These are phyloP conservation scores for Nannizziopsis arthrosporioides DNA, from an alignment of 2,329 filamentous ascomycete species.

Conservation along the genomic window DNA sequence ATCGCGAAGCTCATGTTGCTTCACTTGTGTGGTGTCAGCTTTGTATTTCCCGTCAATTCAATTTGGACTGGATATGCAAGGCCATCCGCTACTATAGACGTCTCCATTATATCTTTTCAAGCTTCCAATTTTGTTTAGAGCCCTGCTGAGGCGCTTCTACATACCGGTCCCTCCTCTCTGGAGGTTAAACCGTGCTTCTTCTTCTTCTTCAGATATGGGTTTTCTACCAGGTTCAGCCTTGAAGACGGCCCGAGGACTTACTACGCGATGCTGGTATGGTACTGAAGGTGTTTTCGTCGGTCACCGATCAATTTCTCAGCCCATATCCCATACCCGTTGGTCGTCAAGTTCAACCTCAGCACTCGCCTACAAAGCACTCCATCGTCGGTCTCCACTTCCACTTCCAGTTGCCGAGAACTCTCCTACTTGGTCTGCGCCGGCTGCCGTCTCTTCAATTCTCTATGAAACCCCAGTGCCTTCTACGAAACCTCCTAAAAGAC, in stretches of 20 bases:
- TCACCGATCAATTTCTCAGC: not conserved
- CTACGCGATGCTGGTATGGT: slow-evolving; percentile 5
- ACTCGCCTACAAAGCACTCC: slow-evolving; percentile 92
- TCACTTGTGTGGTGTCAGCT: not conserved
- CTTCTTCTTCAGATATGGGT: slow-evolving; percentile 22
- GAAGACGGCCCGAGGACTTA: slow-evolving; percentile 18
- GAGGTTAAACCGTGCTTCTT: slow-evolving; percentile 2
- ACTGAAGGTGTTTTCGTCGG: not conserved
- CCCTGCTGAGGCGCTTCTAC: not conserved
- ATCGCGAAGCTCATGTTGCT: not conserved
- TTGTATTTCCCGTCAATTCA: not conserved
- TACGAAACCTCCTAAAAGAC: slow-evolving; percentile 72
- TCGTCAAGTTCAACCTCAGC: slow-evolving; percentile 63
- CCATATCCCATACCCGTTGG: slow-evolving; percentile 4
- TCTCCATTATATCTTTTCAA: not conserved
- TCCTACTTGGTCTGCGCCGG: slow-evolving; percentile 74
- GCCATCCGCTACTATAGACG: not conserved
- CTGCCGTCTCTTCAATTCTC: slow-evolving; percentile 93
- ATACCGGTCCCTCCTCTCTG: slow-evolving; percentile 5
- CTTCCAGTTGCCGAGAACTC: slow-evolving; percentile 66
- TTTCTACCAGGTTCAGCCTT: slow-evolving; percentile 30
- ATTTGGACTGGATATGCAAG: not conserved
- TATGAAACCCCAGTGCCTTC: slow-evolving; percentile 92
- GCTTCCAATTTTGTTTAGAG: not conserved
- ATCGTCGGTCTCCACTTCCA: slow-evolving; percentile 74